Evolutionary conservation across 306 rosid species (phyloP).

Genomic region (Fragaria vesca): DNA sequence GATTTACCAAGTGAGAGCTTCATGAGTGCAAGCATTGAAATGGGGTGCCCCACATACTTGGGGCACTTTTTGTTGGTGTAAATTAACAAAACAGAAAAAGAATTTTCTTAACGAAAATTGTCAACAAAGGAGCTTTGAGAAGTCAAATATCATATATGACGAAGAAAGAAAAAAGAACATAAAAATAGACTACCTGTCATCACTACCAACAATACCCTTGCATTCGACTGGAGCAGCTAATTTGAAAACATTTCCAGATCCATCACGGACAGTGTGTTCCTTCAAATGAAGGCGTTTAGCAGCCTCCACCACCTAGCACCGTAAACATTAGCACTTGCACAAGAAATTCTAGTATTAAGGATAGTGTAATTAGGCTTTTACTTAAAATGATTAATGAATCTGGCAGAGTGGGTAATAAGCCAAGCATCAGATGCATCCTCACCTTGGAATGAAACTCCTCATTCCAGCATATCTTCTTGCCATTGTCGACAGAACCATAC

Average conservation of each 20-base stretch:
- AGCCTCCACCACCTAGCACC: slow-evolving; percentile 78
- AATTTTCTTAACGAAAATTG: not conserved
- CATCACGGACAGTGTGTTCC: slow-evolving; percentile 87
- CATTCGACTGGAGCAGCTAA: slow-evolving; percentile 99
- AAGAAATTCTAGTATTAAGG: not conserved
- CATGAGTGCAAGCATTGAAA: not conserved
- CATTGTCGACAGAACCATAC: slow-evolving; percentile 98
- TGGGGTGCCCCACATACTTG: not conserved
- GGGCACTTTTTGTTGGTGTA: not conserved
- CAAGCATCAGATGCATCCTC: slow-evolving; percentile 29
- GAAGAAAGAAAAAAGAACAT: not conserved
- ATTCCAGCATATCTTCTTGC: slow-evolving; percentile 97
- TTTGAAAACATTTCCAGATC: slow-evolving; percentile 79
- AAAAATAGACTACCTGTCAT: slow-evolving; percentile 60
- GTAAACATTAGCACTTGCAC: too few relatives aligned
- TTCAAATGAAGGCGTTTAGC: slow-evolving; percentile 90
- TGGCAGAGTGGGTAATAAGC: slow-evolving; percentile 15
- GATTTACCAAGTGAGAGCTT: not conserved
- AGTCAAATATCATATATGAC: not conserved
- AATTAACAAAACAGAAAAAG: not conserved
- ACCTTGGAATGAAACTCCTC: slow-evolving; percentile 98
- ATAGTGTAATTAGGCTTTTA: slow-evolving; percentile 4
- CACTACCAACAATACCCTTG: slow-evolving; percentile 99
- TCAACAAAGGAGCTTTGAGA: not conserved
- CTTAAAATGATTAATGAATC: slow-evolving; percentile 15